Percentiles rank a stretch among this genome's conserved stretches.
Evolutionary conservation across 345 rosid genomes (phyloP).

Genomic region (Chamaenerion angustifolium): DNA sequence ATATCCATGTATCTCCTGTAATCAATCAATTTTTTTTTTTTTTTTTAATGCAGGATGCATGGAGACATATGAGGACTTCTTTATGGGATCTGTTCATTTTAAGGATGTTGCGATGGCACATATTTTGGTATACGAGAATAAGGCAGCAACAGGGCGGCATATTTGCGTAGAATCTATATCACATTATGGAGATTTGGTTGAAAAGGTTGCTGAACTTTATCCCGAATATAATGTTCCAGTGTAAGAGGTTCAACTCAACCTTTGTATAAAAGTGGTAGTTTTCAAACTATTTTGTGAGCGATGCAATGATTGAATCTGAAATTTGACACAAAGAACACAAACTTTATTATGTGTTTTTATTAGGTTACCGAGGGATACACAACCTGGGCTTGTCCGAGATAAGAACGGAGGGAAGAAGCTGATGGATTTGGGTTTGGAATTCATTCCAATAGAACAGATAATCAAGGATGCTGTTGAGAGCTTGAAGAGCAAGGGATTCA

Average conservation of each 20-base stretch:
- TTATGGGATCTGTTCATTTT: constrained; percentile 86
- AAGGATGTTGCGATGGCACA: constrained; percentile 87
- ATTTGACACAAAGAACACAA: too few relatives aligned
- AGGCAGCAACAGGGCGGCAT: constrained; percentile 72
- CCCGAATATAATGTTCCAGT: constrained; percentile 70
- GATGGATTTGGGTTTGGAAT: constrained; percentile 62
- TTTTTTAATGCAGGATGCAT: constrained; percentile 53
- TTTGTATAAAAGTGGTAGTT: too few relatives aligned
- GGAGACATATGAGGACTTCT: constrained; percentile 56
- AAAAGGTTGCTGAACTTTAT: constrained; percentile 85
- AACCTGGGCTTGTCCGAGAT: constrained; percentile 60
- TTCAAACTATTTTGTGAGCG: too few relatives aligned
- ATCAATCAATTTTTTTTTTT: neutral
- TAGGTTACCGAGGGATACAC: constrained; percentile 70
- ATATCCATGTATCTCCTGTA: neutral
- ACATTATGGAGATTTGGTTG: constrained; percentile 80
- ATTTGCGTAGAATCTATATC: constrained; percentile 79
- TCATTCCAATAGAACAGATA: constrained; percentile 69
- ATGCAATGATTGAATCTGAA: too few relatives aligned
- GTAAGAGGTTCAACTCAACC: constrained; percentile 18
- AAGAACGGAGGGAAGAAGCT: constrained; percentile 57
- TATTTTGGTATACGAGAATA: constrained; percentile 72
- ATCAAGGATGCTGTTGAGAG: constrained; percentile 68
- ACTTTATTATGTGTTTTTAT: too few relatives aligned
- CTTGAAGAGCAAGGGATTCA: constrained; percentile 58